phyloP scores from a whole-genome alignment of 345 rosid genomes.

The Dimocarpus longan region DNA sequence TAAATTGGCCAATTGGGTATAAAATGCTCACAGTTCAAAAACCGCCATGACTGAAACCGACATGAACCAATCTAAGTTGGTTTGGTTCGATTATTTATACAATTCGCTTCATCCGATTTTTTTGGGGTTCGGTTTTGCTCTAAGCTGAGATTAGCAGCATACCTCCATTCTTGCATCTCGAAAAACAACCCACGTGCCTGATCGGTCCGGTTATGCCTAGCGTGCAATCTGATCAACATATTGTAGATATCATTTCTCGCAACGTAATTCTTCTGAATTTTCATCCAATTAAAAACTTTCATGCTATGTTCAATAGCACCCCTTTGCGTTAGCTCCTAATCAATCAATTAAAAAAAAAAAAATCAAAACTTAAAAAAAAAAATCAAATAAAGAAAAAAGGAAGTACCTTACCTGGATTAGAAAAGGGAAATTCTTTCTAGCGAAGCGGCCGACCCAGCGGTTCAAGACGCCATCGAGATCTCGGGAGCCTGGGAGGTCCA shows the following conservation, averaged over 20 bases:
- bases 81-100: too few relatives aligned
- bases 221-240: conserved; percentile 86
- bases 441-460: conserved; percentile 87
- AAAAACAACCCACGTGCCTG: conserved; percentile 94
- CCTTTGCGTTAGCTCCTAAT: conserved; percentile 72
- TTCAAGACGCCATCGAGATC: conserved; percentile 64
- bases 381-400: background rate
- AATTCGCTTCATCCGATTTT: too few relatives aligned
- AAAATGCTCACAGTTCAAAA: too few relatives aligned
- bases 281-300: conserved; percentile 78
- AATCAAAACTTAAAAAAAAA: background rate
- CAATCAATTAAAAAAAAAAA: background rate
- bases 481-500: conserved; percentile 58
- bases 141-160: background rate
- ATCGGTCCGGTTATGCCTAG: conserved; percentile 72
- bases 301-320: conserved; percentile 72
- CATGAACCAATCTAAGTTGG: too few relatives aligned
- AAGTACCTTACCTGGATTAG: conserved; percentile 54
- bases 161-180: conserved; percentile 98
- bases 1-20: too few relatives aligned
- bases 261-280: conserved; percentile 73
- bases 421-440: conserved; percentile 71
- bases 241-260: conserved; percentile 84
- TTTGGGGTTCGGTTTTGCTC: too few relatives aligned
- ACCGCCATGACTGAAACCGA: too few relatives aligned